Percentiles rank a stretch among this genome's conserved stretches.
phyloP scores from a whole-genome alignment of 2,329 filamentous ascomycete genomes.

The Dendrostoma leiphaemia region DNA sequence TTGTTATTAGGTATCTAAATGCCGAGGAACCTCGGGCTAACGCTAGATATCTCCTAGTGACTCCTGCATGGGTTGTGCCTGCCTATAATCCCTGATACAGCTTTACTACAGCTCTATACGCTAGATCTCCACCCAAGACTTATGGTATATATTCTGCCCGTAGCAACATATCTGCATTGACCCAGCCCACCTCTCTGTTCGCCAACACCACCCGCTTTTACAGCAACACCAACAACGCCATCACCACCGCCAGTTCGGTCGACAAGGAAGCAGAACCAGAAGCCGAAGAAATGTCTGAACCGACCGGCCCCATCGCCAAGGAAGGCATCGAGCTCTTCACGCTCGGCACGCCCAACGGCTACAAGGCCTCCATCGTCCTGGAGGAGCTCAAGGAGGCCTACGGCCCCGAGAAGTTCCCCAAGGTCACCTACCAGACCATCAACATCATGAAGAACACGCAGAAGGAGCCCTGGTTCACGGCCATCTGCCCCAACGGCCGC shows the following conservation, averaged over 20 bases:
- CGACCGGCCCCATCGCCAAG: slow-evolving; percentile 58
- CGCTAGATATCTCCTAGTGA: too few relatives aligned
- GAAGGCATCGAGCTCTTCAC: slow-evolving; percentile 66
- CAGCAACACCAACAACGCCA: background rate
- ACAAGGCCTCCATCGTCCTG: slow-evolving; percentile 59
- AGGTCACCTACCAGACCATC: slow-evolving; percentile 50
- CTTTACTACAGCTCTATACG: too few relatives aligned
- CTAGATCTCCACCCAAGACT: too few relatives aligned
- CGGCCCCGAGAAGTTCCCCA: slow-evolving; percentile 35
- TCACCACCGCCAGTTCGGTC: background rate
- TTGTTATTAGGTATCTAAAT: too few relatives aligned
- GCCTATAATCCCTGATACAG: too few relatives aligned
- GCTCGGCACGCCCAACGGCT: slow-evolving; percentile 51
- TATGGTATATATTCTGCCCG: too few relatives aligned
- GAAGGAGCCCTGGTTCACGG: slow-evolving; percentile 66
- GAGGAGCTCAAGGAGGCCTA: slow-evolving; percentile 68
- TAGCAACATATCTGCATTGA: background rate
- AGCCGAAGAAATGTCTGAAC: slow-evolving; percentile 33
- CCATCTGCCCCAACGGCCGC: slow-evolving; percentile 61
- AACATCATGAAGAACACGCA: slow-evolving; percentile 62
- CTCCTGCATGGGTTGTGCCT: too few relatives aligned
- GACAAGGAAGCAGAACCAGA: background rate
- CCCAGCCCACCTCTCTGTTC: background rate
- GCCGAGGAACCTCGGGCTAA: too few relatives aligned
- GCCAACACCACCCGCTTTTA: background rate